Conservation (phyloP, 176 grass and related monocot species). For the Hordeum marinum region DNA sequence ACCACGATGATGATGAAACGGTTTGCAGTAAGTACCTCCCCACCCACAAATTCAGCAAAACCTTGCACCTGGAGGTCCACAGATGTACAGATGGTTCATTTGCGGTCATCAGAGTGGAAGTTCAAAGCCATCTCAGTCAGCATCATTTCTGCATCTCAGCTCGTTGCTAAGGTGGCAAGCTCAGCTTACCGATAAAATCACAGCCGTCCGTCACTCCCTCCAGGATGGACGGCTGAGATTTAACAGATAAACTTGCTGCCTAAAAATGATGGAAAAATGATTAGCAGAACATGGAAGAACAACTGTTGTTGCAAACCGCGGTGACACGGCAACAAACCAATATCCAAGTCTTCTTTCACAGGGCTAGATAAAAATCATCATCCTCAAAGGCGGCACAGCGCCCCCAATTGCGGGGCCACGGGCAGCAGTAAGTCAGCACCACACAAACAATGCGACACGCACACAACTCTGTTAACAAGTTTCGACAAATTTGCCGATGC, state of each 20-base stretch:
- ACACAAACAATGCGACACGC: background rate
- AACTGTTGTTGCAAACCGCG: background rate
- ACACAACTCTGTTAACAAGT: slow-evolving; percentile 33
- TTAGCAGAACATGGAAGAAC: background rate
- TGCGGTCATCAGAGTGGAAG: too few species aligned
- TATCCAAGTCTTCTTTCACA: slow-evolving; percentile 1
- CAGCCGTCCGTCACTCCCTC: background rate
- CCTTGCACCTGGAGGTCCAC: too few species aligned
- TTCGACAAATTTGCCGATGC: slow-evolving; percentile 8
- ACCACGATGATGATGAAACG: too few species aligned
- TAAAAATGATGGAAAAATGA: too few species aligned
- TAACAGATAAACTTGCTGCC: too few species aligned
- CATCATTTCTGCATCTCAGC: too few species aligned
- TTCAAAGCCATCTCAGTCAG: too few species aligned
- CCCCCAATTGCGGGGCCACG: slow-evolving; percentile 9
- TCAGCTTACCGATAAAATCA: background rate
- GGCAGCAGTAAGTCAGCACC: background rate
- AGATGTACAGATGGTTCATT: too few species aligned
- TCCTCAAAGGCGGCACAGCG: slow-evolving; percentile 4
- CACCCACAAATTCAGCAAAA: too few species aligned
- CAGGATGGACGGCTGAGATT: background rate
- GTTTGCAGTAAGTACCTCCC: too few species aligned
- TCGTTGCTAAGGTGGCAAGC: too few species aligned
- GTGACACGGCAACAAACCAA: background rate
- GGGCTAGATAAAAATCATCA: background rate